Conservation (phyloP, 2,329 filamentous ascomycete genomes). For the Trichoderma gracile region DNA sequence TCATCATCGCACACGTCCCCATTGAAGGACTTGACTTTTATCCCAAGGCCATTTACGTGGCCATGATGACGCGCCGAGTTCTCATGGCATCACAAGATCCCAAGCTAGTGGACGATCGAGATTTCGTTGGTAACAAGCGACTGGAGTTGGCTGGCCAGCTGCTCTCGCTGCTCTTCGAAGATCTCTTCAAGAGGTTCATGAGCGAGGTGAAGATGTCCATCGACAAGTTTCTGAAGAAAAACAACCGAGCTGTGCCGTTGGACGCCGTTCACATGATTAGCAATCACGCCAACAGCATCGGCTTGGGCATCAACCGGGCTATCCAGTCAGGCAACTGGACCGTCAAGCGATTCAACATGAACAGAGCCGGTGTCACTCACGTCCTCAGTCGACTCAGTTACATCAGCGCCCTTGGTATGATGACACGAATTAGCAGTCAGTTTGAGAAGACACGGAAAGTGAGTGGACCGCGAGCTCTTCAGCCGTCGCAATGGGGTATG, state of each 20-base stretch:
- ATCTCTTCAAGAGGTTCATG: constrained; percentile 95
- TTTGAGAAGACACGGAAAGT: constrained; percentile 99
- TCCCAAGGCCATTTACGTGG: constrained; percentile 94
- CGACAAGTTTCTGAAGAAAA: constrained; percentile 93
- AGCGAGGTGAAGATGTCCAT: constrained; percentile 87
- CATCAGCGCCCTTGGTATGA: constrained; percentile 96
- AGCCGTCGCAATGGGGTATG: constrained; percentile 98
- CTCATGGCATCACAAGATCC: constrained; percentile 91
- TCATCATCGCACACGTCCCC: constrained; percentile 92
- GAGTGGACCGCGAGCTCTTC: constrained; percentile 88
- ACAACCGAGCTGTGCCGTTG: constrained; percentile 82
- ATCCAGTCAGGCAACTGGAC: constrained; percentile 99
- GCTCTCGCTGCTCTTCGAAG: constrained; percentile 90
- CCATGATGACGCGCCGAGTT: constrained; percentile 95
- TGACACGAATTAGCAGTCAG: constrained; percentile 97
- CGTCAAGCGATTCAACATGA: constrained; percentile 98
- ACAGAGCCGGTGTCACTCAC: constrained; percentile 93
- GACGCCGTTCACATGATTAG: constrained; percentile 84
- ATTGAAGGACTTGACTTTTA: constrained; percentile 91
- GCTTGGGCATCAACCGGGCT: constrained; percentile 88
- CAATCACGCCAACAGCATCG: constrained; percentile 83
- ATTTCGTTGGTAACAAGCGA: constrained; percentile 97
- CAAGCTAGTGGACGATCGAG: constrained; percentile 88
- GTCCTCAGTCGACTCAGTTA: constrained; percentile 94
- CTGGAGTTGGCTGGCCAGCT: constrained; percentile 93